Base-by-base conservation (phyloP, 2,329 filamentous ascomycete genomes). In the Aspergillus sp. region DNA sequence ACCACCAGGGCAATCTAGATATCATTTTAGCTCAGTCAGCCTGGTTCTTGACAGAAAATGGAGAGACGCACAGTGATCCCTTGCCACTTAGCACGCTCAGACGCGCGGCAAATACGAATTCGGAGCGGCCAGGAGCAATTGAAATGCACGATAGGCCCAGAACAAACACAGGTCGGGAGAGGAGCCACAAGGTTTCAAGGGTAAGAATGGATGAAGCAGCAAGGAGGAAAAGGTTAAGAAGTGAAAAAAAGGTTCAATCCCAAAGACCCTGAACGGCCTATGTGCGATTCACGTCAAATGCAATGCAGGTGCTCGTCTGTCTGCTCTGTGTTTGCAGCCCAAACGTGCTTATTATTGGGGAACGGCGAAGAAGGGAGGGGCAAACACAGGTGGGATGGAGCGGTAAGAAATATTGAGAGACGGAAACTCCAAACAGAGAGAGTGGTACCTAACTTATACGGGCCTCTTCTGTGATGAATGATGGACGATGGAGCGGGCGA, bases 1-100 rank as follows among this genome's bases (percentile, higher is more conserved):
- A 58, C 55, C 55, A 64, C 56, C 52, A 54, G 49, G 45, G 27
- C 53, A 43, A 57, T 62, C 62, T 64, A 59, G 51, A 59, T 54
- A 55, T 55, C 53, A 35, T 27, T 44, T 25, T 23, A 23, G 23
- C 25, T 49, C 46, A 25, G 46, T 49, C 37, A 44, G 37, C 37
- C 27, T 49, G 2, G 27, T 21, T 44, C 17, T 25, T 27, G 8
- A 19, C 5, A 9, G 15, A 31, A 33, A 27, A 31, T 3, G 37
- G 19, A 11, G 15, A 51, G 19, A 56, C 40, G 21, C 15, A 61
- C 49, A 25, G 27, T 39, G 23, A 12, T 4, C 17, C 23, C 41
- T 15, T 35, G 41, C 15, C 44, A 31, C 19, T 17, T 25, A 33
- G 19, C 12, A 40, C 15, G 35, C 49, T 35, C 33, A 48, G 39